Percentiles rank a stretch among this genome's conserved stretches.
These are phyloP conservation scores for Serendipita indica DNA, from an alignment of 768 basidiomycete genomes.

Conservation along the genomic window DNA sequence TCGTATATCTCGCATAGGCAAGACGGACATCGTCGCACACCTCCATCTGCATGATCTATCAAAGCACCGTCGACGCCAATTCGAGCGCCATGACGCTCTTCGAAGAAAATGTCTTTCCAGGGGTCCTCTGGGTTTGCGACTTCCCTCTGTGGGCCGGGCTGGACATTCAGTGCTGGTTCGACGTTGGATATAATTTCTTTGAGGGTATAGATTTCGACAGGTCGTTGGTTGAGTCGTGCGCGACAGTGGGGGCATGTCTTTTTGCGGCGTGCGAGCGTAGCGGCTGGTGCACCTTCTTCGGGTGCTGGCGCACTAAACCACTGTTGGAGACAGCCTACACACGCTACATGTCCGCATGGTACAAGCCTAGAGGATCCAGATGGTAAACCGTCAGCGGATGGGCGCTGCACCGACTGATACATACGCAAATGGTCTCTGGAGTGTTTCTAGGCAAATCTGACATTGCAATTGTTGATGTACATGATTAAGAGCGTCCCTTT, in stretches of 20 bases:
- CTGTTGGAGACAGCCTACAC: constrained; percentile 41
- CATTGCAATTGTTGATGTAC: constrained; percentile 6
- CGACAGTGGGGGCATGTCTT: constrained; percentile 35
- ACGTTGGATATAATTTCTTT: constrained; percentile 33
- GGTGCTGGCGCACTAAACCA: constrained; percentile 50
- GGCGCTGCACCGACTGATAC: neutral
- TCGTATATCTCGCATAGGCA: constrained; percentile 70
- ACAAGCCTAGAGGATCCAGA: constrained; percentile 58
- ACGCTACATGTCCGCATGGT: constrained; percentile 62
- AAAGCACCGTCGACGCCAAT: constrained; percentile 38
- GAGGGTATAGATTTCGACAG: constrained; percentile 34
- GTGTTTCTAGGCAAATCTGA: constrained; percentile 1
- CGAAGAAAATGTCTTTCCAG: constrained; percentile 50
- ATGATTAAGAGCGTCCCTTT: neutral
- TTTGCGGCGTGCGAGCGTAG: constrained; percentile 14
- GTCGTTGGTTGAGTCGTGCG: constrained; percentile 29
- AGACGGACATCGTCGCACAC: constrained; percentile 57
- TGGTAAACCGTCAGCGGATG: constrained; percentile 48
- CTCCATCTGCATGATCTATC: constrained; percentile 60
- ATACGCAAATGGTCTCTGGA: neutral
- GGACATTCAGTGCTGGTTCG: constrained; percentile 37
- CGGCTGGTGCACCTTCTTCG: constrained; percentile 16
- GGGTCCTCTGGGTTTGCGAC: constrained; percentile 28
- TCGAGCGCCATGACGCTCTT: constrained; percentile 11
- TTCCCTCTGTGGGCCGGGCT: constrained; percentile 14